Conservation (phyloP, 148 eudicot genomes). For the Bassia scoparia region DNA sequence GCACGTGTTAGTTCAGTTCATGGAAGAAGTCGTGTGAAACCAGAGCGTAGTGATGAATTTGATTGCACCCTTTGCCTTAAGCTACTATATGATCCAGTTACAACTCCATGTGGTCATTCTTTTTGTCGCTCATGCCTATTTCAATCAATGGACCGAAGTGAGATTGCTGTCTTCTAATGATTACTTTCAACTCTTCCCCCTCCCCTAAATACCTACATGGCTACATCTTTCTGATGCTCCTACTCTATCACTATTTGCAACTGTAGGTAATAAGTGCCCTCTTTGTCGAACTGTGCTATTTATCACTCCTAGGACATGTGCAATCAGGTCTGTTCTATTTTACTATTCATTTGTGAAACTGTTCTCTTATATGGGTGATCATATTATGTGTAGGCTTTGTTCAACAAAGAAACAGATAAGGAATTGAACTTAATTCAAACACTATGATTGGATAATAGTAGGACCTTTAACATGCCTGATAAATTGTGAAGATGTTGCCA, state of each 20-base stretch:
- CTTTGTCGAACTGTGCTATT: constrained; percentile 85
- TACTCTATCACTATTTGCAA: constrained; percentile 21
- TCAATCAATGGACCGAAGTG: constrained; percentile 95
- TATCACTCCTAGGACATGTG: constrained; percentile 69
- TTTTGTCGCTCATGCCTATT: constrained; percentile 94
- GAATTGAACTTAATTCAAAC: background rate
- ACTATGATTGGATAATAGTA: background rate
- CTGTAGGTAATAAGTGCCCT: constrained; percentile 82
- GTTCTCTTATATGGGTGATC: background rate
- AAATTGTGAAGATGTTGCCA: constrained; percentile 1
- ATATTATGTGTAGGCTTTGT: background rate
- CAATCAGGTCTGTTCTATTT: constrained; percentile 81
- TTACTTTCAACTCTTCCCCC: background rate
- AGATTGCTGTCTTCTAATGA: constrained; percentile 24
- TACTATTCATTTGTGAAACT: too few relatives aligned
- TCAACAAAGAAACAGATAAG: background rate
- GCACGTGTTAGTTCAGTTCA: constrained; percentile 30
- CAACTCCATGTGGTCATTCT: constrained; percentile 98
- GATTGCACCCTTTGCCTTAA: constrained; percentile 95
- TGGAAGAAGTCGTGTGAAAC: constrained; percentile 48
- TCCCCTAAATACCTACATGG: background rate
- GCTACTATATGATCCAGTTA: constrained; percentile 85
- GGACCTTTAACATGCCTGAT: background rate
- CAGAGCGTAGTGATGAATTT: constrained; percentile 79
- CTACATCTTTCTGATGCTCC: constrained; percentile 2